These are phyloP conservation scores for Syzygium aqueum DNA, from an alignment of 345 rosid species.

Conservation along the genomic window DNA sequence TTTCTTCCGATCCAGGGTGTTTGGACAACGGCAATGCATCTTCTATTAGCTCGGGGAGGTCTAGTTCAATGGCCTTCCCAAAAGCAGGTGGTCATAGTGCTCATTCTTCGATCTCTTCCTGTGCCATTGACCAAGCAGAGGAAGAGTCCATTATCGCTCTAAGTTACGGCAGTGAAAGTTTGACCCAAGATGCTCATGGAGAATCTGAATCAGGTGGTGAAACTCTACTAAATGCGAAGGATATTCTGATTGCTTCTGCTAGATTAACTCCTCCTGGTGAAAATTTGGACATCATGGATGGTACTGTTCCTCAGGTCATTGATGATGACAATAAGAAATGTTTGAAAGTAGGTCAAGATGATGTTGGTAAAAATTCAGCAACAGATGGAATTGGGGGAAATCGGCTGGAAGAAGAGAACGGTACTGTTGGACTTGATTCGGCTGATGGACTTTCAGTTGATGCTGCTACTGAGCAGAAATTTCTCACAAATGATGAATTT, in stretches of 20 bases:
- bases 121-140: constrained; percentile 9
- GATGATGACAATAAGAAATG: constrained; percentile 7
- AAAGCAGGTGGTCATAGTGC: constrained; percentile 4
- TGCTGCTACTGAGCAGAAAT: constrained; percentile 6
- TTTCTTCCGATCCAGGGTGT: constrained; percentile 34
- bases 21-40: constrained; percentile 27
- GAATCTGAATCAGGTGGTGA: neutral
- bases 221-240: neutral
- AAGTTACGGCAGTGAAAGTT: neutral
- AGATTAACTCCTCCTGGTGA: neutral
- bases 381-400: constrained; percentile 8
- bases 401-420: constrained; percentile 11
- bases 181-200: constrained; percentile 9
- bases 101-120: constrained; percentile 16
- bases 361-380: neutral
- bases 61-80: constrained; percentile 8
- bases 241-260: neutral
- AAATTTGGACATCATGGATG: neutral
- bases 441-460: constrained; percentile 6
- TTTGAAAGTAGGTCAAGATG: constrained; percentile 2
- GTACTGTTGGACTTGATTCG: constrained; percentile 13
- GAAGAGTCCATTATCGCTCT: constrained; percentile 12
- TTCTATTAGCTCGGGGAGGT: constrained; percentile 10
- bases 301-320: neutral
- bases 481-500: constrained; percentile 5